Conservation (phyloP, 176 grass and related monocot genomes). For the Carex parvula region DNA sequence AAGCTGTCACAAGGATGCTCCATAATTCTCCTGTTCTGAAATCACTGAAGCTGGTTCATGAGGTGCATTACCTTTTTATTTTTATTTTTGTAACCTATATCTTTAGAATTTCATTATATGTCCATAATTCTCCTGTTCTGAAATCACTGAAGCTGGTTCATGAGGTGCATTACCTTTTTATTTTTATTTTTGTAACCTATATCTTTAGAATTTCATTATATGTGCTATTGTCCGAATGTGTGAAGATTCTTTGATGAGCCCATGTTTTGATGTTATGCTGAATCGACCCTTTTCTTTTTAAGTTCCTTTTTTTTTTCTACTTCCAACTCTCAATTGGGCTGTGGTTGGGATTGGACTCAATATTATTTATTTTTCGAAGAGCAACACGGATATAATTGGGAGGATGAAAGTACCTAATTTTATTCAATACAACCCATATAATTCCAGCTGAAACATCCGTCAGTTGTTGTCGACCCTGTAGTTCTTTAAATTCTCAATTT, state of each 20-base stretch:
- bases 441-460: too few species aligned
- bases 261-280: background rate
- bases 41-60: background rate
- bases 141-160: background rate
- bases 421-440: too few species aligned
- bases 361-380: too few species aligned
- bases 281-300: background rate
- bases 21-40: conserved; percentile 4
- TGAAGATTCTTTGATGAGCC: background rate
- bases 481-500: too few species aligned
- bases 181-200: background rate
- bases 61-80: background rate
- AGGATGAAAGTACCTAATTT: too few species aligned
- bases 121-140: background rate
- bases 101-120: background rate
- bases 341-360: too few species aligned
- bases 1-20: background rate
- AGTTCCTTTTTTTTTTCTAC: too few species aligned
- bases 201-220: background rate
- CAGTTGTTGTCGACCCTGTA: too few species aligned
- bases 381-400: too few species aligned
- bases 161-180: background rate
- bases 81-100: background rate
- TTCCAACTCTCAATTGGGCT: too few species aligned
- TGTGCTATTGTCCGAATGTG: background rate